Percentiles rank a stretch among this genome's conserved stretches.
These are phyloP conservation scores for Yarrowia bubula DNA, from an alignment of 805 yeast genomes.

Conservation along the genomic window DNA sequence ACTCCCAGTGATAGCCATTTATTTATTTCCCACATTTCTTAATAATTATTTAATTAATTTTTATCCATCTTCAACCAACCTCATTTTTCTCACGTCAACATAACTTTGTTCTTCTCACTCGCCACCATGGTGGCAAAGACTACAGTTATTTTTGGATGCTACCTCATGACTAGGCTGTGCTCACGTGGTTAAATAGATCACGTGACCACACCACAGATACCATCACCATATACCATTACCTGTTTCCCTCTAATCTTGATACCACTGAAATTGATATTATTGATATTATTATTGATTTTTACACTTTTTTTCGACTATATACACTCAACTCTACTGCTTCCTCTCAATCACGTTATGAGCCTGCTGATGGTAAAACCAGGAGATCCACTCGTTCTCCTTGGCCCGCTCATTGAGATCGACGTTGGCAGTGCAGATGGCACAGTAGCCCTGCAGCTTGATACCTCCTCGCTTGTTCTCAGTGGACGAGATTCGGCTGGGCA, in stretches of 20 bases:
- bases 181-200: background rate
- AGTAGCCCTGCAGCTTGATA: constrained; percentile 16
- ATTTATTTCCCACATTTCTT: too few species aligned
- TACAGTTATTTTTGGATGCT: too few species aligned
- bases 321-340: background rate
- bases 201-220: background rate
- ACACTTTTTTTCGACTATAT: background rate
- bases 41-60: too few species aligned
- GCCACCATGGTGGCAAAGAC: constrained; percentile 5
- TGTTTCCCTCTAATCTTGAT: too few species aligned
- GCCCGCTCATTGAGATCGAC: constrained; percentile 24
- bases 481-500: background rate
- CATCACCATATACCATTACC: too few species aligned
- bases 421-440: background rate
- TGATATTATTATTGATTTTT: too few species aligned
- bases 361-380: constrained; percentile 26
- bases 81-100: background rate
- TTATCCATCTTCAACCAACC: too few species aligned
- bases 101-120: background rate
- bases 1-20: too few species aligned
- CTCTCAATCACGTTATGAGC: constrained; percentile 13
- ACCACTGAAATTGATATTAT: too few species aligned
- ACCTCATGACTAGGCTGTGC: background rate
- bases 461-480: background rate
- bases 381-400: constrained; percentile 21